Conservation (phyloP, 1,284 basidiomycete genomes). For the Cutaneotrichosporon mucoides region DNA sequence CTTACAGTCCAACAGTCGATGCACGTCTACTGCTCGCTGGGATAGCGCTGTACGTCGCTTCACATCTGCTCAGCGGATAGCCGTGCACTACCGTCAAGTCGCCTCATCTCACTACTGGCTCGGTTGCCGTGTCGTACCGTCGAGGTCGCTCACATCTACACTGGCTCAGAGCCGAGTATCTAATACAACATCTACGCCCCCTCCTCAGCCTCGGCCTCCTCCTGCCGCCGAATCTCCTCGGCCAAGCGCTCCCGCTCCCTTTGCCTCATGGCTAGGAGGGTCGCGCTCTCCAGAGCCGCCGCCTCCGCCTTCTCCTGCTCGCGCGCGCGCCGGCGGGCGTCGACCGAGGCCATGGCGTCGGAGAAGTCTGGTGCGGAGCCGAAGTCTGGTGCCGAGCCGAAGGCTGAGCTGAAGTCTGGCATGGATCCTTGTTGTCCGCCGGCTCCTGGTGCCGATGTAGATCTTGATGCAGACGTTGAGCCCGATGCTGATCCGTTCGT, state of each 20-base stretch:
- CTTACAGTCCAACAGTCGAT: no score
- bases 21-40: no score
- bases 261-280: constrained; percentile 73
- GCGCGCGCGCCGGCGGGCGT: constrained; percentile 10
- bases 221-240: constrained; percentile 58
- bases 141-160: no score
- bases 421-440: no score
- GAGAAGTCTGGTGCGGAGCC: constrained; percentile 27
- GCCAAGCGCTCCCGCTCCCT: constrained; percentile 59
- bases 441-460: no score
- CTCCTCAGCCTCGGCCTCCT: constrained; percentile 35
- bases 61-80: no score
- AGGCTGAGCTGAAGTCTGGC: background rate
- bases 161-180: no score
- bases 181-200: constrained; percentile 3
- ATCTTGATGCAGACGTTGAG: background rate
- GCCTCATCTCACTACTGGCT: no score
- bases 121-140: no score
- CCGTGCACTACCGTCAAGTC: no score
- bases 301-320: constrained; percentile 41
- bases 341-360: constrained; percentile 3
- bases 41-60: no score
- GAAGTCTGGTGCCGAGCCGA: constrained; percentile 24
- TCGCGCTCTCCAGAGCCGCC: constrained; percentile 70
- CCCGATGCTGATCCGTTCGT: background rate